phyloP scores from a whole-genome alignment of 2,329 filamentous ascomycete genomes.

The Thelonectria rubi region DNA sequence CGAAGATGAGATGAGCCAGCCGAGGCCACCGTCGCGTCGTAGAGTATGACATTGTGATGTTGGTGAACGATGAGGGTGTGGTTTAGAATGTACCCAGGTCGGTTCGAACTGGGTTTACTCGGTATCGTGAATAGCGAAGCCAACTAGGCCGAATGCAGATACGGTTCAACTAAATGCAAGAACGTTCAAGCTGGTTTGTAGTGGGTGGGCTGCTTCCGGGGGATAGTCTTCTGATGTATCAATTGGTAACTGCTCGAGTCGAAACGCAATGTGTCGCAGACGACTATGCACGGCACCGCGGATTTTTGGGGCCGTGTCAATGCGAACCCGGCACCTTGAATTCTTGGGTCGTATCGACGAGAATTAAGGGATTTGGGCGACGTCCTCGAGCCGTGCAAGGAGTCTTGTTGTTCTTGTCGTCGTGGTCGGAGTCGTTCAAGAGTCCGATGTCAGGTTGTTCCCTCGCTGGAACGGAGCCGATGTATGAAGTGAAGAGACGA shows the following conservation, averaged over 20 bases:
- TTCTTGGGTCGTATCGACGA: constrained; percentile 19
- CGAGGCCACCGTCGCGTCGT: constrained; percentile 38
- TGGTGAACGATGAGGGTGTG: constrained; percentile 7
- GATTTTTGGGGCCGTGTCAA: constrained; percentile 20
- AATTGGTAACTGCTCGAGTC: constrained; percentile 33
- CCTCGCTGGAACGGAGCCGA: neutral
- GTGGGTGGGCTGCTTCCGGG: constrained; percentile 4
- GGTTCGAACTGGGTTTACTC: neutral
- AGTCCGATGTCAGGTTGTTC: neutral
- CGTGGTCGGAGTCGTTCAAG: neutral
- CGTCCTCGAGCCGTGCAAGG: neutral
- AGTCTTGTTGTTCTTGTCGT: neutral
- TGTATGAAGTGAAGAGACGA: neutral
- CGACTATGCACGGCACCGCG: constrained; percentile 26
- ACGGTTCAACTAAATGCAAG: constrained; percentile 9
- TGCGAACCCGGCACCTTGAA: neutral
- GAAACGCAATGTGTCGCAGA: constrained; percentile 39
- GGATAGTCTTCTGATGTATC: constrained; percentile 32
- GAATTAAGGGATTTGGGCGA: neutral
- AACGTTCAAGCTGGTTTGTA: constrained; percentile 20
- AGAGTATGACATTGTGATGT: constrained; percentile 28
- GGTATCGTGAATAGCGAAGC: neutral
- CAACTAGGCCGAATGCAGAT: neutral
- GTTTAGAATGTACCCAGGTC: neutral
- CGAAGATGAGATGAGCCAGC: constrained; percentile 35